Evolutionary conservation across 345 rosid species (phyloP), one percentile per base, ranked within the genome.

Genomic region (Stellera chamaejasme): DNA sequence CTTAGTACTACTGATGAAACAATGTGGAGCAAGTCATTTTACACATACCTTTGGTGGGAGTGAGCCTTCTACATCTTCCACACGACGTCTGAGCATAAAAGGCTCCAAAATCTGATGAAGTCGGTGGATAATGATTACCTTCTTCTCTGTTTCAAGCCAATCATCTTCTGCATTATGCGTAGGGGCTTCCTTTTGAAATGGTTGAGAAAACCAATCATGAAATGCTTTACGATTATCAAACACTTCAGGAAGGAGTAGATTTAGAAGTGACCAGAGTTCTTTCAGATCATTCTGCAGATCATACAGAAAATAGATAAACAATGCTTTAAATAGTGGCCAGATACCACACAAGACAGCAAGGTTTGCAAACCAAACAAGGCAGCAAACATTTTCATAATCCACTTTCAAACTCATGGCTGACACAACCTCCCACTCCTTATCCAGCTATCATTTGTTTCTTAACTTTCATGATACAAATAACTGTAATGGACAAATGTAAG

Each of bases 31-130:
- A 32, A 32, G 39, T 32, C 39, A 32, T 32, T 32, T 8, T 32
- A 32, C 39, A 64, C 70, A 47, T 75, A 94, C 99, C 97, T 94
- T 94, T 11, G 99, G 90, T 60, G 99, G 99, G 72, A 94, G 96
- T 48, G 96, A 87, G 67, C 99, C 96, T 78, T 94, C 99, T 65
- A 94, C 99, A 71, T 94, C 99, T 77, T 94, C 95, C 54, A 94
- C 95, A 42, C 97, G 99, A 6, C 99, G 95, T 61, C 99, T 87
- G 58, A 94, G 97, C 99, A 94, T 94, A 77, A 94, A 94, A 45
- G 99, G 99, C 79, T 94, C 99, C 66, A 94, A 73, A 63, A 94
- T 94, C 73, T 94, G 99, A 82, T 94, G 99, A 75, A 94, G 99
- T 36, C 99, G 80, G 62, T 94, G 99, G 72, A 94, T 94, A 63